Conservation (phyloP, 1,284 basidiomycete species). For the Ustilago shanxiensis region DNA sequence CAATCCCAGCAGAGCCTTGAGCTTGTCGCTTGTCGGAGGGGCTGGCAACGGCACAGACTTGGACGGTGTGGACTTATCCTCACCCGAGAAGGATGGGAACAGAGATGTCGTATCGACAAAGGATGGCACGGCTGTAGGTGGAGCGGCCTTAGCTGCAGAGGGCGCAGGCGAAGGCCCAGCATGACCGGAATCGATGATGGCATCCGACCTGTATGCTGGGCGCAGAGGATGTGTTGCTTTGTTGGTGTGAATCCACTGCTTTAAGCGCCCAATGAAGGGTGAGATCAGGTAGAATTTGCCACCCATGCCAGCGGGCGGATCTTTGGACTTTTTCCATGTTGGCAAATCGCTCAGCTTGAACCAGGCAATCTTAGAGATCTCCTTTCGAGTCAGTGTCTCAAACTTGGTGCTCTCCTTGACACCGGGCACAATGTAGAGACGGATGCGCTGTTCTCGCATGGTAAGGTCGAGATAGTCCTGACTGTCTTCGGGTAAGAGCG, state of each 20-base stretch:
- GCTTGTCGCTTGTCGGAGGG: slow-evolving; percentile 52
- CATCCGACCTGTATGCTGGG: slow-evolving; percentile 21
- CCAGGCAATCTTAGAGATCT: slow-evolving; percentile 99
- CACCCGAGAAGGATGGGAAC: slow-evolving; percentile 41
- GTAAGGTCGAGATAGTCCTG: slow-evolving; percentile 83
- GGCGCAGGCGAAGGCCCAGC: slow-evolving; percentile 15
- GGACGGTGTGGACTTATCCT: slow-evolving; percentile 15
- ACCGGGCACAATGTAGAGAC: slow-evolving; percentile 89
- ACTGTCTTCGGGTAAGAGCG: slow-evolving; percentile 58
- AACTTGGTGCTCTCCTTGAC: slow-evolving; percentile 92
- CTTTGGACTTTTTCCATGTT: slow-evolving; percentile 87
- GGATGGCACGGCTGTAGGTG: slow-evolving; percentile 25
- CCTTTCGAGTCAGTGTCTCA: slow-evolving; percentile 93
- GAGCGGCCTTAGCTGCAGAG: slow-evolving; percentile 17
- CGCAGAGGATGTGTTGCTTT: slow-evolving; percentile 54
- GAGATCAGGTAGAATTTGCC: slow-evolving; percentile 95
- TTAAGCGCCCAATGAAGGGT: slow-evolving; percentile 80
- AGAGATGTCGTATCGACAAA: slow-evolving; percentile 46
- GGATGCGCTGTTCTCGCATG: slow-evolving; percentile 88
- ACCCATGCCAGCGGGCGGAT: slow-evolving; percentile 71
- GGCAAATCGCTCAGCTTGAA: slow-evolving; percentile 90
- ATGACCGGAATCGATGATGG: slow-evolving; percentile 17
- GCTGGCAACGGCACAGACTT: slow-evolving; percentile 45
- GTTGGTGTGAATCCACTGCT: slow-evolving; percentile 66
- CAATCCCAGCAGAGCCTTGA: slow-evolving; percentile 57